Evolutionary conservation across 805 yeast species (phyloP).

Genomic region (Naumovozyma baii): DNA sequence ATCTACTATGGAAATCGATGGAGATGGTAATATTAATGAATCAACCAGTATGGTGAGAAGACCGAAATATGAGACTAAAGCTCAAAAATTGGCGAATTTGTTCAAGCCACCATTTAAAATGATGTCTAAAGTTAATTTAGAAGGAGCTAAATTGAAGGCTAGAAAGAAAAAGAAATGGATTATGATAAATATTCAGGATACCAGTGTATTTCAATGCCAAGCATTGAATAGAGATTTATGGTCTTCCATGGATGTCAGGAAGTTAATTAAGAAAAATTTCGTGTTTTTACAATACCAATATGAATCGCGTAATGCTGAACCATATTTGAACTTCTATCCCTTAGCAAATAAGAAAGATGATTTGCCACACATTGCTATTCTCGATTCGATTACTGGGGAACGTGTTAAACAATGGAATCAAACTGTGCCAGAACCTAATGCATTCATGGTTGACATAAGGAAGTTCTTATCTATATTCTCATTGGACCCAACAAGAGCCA

Average conservation of each 20-base stretch:
- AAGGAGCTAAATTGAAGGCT: constrained; percentile 62
- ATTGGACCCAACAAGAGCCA: constrained; percentile 49
- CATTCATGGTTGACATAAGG: constrained; percentile 58
- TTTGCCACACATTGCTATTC: constrained; percentile 81
- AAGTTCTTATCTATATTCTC: constrained; percentile 61
- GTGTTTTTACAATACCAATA: constrained; percentile 77
- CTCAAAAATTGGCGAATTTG: constrained; percentile 61
- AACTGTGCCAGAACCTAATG: constrained; percentile 45
- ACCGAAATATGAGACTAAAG: constrained; percentile 20
- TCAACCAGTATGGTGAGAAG: constrained; percentile 22
- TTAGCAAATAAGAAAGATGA: constrained; percentile 34
- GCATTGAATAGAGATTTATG: constrained; percentile 88
- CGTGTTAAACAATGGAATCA: constrained; percentile 69
- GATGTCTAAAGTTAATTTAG: constrained; percentile 59
- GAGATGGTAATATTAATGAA: constrained; percentile 32
- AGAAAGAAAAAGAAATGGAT: constrained; percentile 62
- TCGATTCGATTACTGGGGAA: constrained; percentile 96
- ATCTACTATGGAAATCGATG: constrained; percentile 25
- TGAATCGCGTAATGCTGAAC: constrained; percentile 66
- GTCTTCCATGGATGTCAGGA: constrained; percentile 61
- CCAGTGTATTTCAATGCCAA: constrained; percentile 79
- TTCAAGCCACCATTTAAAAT: constrained; percentile 93
- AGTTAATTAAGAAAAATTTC: constrained; percentile 55
- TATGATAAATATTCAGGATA: constrained; percentile 78
- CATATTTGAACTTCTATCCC: constrained; percentile 64